These are phyloP conservation scores for Diaporthe batatas DNA, from an alignment of 2,329 filamentous ascomycete species.

Conservation along the genomic window DNA sequence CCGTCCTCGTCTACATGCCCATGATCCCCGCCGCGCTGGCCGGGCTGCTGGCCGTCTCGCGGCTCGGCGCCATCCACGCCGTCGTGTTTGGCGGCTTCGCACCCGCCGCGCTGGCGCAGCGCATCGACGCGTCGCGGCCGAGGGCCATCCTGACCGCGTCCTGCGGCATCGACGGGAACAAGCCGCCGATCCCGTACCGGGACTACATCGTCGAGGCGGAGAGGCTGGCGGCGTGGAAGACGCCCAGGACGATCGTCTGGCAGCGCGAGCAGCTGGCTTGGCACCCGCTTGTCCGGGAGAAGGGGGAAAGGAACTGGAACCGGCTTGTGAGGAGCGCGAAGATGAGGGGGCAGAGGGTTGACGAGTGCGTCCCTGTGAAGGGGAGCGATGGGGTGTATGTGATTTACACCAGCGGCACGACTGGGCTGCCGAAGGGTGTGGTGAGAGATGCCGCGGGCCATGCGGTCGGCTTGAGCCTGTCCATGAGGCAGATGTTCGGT, in stretches of 20 bases:
- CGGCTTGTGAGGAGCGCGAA: slow-evolving; percentile 78
- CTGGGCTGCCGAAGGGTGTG: slow-evolving; percentile 86
- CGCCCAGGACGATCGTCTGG: slow-evolving; percentile 82
- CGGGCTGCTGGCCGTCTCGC: slow-evolving; percentile 83
- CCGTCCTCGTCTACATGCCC: slow-evolving; percentile 94
- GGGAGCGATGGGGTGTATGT: slow-evolving; percentile 88
- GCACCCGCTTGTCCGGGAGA: slow-evolving; percentile 75
- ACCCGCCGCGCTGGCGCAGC: slow-evolving; percentile 82
- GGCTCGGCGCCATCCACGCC: slow-evolving; percentile 88
- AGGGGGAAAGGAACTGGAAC: slow-evolving; percentile 85
- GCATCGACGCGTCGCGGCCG: slow-evolving; percentile 86
- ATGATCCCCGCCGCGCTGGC: slow-evolving; percentile 94
- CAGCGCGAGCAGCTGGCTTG: slow-evolving; percentile 83
- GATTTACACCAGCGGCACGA: slow-evolving; percentile 90
- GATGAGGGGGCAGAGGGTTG: slow-evolving; percentile 68
- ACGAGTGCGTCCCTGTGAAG: slow-evolving; percentile 80
- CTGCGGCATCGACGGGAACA: slow-evolving; percentile 89
- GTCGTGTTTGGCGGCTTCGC: slow-evolving; percentile 97
- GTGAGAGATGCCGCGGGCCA: slow-evolving; percentile 87
- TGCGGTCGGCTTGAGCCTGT: slow-evolving; percentile 85
- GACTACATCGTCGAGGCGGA: slow-evolving; percentile 83
- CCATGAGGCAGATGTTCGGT: slow-evolving; percentile 85
- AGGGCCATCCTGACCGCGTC: slow-evolving; percentile 87
- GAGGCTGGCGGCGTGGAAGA: slow-evolving; percentile 76
- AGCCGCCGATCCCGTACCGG: slow-evolving; percentile 83